Evolutionary conservation across 768 basidiomycete genomes (phyloP).

Genomic region (Hygrocybe punicea): DNA sequence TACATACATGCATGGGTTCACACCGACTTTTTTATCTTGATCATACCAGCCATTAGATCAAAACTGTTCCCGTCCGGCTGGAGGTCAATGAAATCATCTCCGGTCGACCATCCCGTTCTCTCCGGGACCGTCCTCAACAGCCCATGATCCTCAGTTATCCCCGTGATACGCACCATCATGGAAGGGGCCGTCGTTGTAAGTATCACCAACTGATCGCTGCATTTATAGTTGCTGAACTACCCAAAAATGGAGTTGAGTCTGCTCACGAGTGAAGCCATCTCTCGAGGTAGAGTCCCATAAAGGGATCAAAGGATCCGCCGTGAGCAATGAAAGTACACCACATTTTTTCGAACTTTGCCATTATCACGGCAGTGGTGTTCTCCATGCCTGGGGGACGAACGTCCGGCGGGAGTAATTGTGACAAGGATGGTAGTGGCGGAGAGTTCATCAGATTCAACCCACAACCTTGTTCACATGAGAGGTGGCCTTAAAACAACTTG

Average conservation of each 20-base stretch:
- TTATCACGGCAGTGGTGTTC: slow-evolving; percentile 65
- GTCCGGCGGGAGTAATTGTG: slow-evolving; percentile 54
- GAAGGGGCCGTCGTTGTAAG: slow-evolving; percentile 74
- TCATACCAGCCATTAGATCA: slow-evolving; percentile 88
- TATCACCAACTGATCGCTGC: slow-evolving; percentile 80
- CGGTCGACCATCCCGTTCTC: slow-evolving; percentile 31
- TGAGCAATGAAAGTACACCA: slow-evolving; percentile 69
- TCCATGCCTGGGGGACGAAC: slow-evolving; percentile 59
- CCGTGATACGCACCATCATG: slow-evolving; percentile 67
- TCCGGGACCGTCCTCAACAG: slow-evolving; percentile 78
- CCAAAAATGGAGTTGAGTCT: not conserved
- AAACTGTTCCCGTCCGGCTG: slow-evolving; percentile 98
- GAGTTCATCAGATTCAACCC: slow-evolving; percentile 85
- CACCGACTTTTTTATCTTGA: slow-evolving; percentile 45
- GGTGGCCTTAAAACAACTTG: too few relatives aligned
- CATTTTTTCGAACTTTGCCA: slow-evolving; percentile 72
- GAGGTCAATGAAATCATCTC: slow-evolving; percentile 68
- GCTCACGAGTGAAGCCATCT: slow-evolving; percentile 91
- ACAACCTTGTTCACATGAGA: slow-evolving; percentile 79
- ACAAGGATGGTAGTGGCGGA: slow-evolving; percentile 77
- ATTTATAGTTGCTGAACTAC: not conserved
- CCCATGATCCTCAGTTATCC: slow-evolving; percentile 86
- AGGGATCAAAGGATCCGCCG: slow-evolving; percentile 72
- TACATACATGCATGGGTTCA: too few relatives aligned
- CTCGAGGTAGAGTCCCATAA: slow-evolving; percentile 73